These are phyloP conservation scores for Thuja plicata DNA, from an alignment of 83 land plant species.

Conservation along the genomic window DNA sequence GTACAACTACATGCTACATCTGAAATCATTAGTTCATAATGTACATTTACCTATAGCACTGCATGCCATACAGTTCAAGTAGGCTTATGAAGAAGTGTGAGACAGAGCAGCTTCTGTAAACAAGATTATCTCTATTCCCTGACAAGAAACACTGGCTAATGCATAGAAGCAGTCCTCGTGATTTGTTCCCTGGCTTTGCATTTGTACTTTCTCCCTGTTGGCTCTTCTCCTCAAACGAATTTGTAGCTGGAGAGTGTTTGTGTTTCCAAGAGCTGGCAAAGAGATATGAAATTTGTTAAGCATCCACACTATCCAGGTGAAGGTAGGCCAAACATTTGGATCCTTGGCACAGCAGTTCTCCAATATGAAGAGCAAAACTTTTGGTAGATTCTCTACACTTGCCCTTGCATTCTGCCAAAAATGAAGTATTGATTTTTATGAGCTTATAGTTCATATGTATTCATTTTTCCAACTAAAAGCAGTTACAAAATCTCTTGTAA, in stretches of 20 bases:
- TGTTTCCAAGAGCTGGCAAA: slow-evolving; percentile 32
- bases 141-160: slow-evolving; percentile 5
- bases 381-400: slow-evolving; percentile 43
- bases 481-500: neutral
- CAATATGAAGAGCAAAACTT: slow-evolving; percentile 58
- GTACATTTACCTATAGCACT: neutral
- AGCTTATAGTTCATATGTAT: neutral
- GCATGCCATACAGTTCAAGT: neutral
- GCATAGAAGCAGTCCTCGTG: slow-evolving; percentile 4
- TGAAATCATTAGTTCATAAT: slow-evolving; percentile 2
- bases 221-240: neutral
- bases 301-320: slow-evolving; percentile 57
- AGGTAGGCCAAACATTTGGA: slow-evolving; percentile 63
- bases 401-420: slow-evolving; percentile 51
- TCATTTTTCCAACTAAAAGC: neutral
- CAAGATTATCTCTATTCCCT: neutral
- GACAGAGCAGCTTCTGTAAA: neutral
- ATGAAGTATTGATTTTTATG: neutral
- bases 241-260: slow-evolving; percentile 10
- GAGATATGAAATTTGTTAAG: slow-evolving; percentile 30
- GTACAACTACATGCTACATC: neutral
- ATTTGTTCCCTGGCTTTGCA: neutral
- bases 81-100: neutral
- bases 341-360: slow-evolving; percentile 79
- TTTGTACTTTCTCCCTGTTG: slow-evolving; percentile 8